phyloP scores from a whole-genome alignment of 1,139 yeast species.

The Debaryomycetaceae sp. region DNA sequence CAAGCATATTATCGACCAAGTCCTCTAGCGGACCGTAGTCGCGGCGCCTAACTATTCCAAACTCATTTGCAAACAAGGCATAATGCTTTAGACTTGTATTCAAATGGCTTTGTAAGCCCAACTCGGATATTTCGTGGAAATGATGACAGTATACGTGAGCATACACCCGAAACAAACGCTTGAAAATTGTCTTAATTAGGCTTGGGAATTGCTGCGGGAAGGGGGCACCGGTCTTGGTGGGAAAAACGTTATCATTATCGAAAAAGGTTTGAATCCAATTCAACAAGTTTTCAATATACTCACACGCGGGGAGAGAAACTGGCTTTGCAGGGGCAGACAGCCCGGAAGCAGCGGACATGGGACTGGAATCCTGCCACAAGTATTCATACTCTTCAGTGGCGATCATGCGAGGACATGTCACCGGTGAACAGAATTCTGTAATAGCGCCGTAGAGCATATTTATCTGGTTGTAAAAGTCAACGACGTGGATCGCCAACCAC shows the following conservation, averaged over 20 bases:
- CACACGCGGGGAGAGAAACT: conserved; percentile 71
- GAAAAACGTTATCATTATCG: conserved; percentile 85
- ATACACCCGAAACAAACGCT: conserved; percentile 87
- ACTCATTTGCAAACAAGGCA: conserved; percentile 78
- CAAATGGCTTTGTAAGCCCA: conserved; percentile 85
- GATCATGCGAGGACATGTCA: conserved; percentile 88
- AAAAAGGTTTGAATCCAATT: conserved; percentile 86
- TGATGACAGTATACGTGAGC: conserved; percentile 98
- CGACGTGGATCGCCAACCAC: conserved; percentile 94
- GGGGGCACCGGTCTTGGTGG: conserved; percentile 81
- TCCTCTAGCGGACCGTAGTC: conserved; percentile 93
- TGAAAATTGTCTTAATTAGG: conserved; percentile 74
- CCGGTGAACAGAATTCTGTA: conserved; percentile 91
- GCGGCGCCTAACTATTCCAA: conserved; percentile 59
- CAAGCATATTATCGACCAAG: conserved; percentile 61
- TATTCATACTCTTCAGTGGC: conserved; percentile 96
- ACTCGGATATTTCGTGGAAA: conserved; percentile 85
- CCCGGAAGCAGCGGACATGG: conserved; percentile 27
- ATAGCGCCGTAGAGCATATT: conserved; percentile 95
- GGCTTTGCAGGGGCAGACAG: conserved; percentile 34
- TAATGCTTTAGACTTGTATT: conserved; percentile 93
- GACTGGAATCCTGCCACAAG: conserved; percentile 75
- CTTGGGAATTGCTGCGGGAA: conserved; percentile 63
- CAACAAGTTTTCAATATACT: conserved; percentile 86
- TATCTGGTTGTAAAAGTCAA: conserved; percentile 86